Conservation (phyloP, 2,329 filamentous ascomycete species). For the Bertia moriformis region DNA sequence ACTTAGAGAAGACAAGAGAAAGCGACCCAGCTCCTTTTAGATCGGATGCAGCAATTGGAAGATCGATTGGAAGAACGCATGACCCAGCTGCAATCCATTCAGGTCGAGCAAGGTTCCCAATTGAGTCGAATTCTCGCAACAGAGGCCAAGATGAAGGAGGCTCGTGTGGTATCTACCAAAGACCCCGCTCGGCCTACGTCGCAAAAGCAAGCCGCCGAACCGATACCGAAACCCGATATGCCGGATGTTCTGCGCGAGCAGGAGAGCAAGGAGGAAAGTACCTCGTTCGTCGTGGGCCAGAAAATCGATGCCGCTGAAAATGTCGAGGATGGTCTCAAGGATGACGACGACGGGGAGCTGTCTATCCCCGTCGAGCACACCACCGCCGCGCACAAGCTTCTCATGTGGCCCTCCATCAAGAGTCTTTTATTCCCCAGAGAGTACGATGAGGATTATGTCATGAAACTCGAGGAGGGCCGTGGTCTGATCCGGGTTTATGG, state of each 20-base stretch:
- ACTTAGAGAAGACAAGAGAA: too few relatives aligned
- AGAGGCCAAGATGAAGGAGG: background rate
- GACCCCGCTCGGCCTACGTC: background rate
- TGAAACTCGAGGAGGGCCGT: background rate
- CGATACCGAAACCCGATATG: background rate
- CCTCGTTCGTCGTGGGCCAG: too few relatives aligned
- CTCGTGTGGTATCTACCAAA: background rate
- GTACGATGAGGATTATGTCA: slow-evolving; percentile 1
- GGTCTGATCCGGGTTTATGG: background rate
- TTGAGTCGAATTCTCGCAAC: background rate
- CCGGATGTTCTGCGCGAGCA: background rate
- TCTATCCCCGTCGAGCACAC: slow-evolving; percentile 1
- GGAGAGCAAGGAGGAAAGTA: background rate
- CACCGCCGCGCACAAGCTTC: background rate
- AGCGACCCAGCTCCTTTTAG: background rate
- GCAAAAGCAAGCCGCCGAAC: background rate
- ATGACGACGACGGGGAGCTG: background rate
- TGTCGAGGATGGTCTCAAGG: background rate
- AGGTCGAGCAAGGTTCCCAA: background rate
- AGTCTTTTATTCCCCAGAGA: background rate
- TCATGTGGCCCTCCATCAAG: background rate
- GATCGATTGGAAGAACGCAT: background rate
- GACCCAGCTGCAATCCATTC: background rate
- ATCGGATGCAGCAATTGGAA: background rate
- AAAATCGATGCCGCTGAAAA: background rate